A percentile compares a stretch with the other conserved stretches of the same genome.
Evolutionary conservation across 2,329 filamentous ascomycete genomes (phyloP).

Genomic region (Sporothrix dimorphospora): DNA sequence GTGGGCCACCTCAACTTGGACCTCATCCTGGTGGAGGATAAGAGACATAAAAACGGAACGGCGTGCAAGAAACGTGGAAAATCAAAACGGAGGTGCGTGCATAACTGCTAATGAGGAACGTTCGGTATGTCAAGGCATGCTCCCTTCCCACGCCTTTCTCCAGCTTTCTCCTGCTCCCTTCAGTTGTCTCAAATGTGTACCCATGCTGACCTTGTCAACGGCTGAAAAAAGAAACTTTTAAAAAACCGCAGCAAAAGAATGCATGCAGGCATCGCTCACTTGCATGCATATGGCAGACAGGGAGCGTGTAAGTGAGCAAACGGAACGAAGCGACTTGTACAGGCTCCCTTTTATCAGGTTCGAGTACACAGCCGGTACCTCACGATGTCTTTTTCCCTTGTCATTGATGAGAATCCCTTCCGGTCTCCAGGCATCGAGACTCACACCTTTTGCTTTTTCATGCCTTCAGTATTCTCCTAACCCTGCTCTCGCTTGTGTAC

Average conservation of each 20-base stretch:
- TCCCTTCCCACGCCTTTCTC: conserved; percentile 1
- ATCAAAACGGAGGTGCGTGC: background rate
- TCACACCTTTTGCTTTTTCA: background rate
- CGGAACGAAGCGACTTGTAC: background rate
- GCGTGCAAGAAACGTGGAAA: background rate
- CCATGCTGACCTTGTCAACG: background rate
- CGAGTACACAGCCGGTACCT: background rate
- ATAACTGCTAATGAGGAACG: background rate
- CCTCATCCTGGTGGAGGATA: background rate
- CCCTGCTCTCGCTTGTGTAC: background rate
- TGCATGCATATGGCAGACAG: background rate
- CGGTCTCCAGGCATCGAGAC: background rate
- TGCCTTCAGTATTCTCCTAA: background rate
- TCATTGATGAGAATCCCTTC: background rate
- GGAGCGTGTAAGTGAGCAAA: background rate
- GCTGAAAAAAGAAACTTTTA: background rate
- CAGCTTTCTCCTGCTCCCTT: background rate
- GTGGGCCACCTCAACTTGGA: conserved; percentile 2
- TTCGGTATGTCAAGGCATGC: background rate
- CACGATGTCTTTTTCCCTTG: background rate
- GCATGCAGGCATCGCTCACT: background rate
- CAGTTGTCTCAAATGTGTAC: background rate
- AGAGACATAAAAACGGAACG: conserved; percentile 21
- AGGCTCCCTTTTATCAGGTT: background rate
- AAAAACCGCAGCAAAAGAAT: background rate